phyloP scores from a whole-genome alignment of 192 early-diverging fungal genomes.

The Backusella westeae region DNA sequence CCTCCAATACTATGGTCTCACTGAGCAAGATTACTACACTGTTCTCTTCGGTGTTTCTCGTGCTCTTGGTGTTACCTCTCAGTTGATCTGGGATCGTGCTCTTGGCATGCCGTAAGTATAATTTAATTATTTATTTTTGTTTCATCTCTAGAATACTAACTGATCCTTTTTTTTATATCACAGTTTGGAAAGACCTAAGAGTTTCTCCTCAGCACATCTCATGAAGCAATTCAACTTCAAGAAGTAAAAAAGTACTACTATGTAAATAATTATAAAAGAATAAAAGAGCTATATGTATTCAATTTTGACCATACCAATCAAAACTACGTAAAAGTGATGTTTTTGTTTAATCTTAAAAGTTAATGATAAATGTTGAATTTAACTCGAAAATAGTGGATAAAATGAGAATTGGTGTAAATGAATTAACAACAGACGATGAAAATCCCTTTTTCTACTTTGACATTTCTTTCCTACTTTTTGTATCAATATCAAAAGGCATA shows the following conservation, averaged over 20 bases:
- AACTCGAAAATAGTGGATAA: no score
- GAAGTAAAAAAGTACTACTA: background rate
- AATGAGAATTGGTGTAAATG: no score
- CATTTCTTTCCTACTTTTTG: no score
- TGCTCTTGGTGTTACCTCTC: constrained; percentile 91
- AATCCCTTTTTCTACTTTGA: no score
- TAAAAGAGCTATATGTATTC: background rate
- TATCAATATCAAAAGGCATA: no score
- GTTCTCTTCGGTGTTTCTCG: constrained; percentile 99
- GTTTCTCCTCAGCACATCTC: background rate
- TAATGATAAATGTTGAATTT: no score
- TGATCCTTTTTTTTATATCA: no score
- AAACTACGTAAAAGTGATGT: background rate
- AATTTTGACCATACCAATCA: background rate
- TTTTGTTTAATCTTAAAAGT: no score
- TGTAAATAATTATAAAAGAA: background rate
- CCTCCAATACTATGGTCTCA: constrained; percentile 93
- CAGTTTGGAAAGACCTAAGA: background rate
- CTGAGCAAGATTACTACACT: constrained; percentile 99
- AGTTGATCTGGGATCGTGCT: constrained; percentile 97
- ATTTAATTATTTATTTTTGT: constrained; percentile 72
- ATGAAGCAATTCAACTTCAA: background rate
- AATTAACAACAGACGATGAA: no score
- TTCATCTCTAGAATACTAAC: no score
- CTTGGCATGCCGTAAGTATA: constrained; percentile 93